phyloP scores from a whole-genome alignment of 2,329 filamentous ascomycete species.

The Phaeosphaeriaceae sp. region DNA sequence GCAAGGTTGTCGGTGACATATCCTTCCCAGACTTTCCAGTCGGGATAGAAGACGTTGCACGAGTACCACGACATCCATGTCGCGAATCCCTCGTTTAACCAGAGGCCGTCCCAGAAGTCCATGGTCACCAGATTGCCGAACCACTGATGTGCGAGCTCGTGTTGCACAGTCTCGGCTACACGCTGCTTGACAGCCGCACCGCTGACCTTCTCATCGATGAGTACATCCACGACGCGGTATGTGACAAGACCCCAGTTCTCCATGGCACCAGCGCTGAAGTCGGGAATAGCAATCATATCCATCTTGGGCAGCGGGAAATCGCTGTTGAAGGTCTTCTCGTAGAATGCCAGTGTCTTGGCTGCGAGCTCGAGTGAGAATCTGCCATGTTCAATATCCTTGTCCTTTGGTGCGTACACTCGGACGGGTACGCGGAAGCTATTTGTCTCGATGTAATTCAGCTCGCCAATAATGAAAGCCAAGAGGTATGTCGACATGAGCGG shows the following conservation, averaged over 20 bases:
- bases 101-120: constrained; percentile 98
- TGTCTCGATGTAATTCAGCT: constrained; percentile 92
- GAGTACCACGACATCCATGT: constrained; percentile 96
- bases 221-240: constrained; percentile 88
- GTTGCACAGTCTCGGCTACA: constrained; percentile 93
- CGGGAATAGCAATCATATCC: constrained; percentile 95
- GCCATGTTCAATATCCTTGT: constrained; percentile 88
- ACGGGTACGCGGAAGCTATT: constrained; percentile 90
- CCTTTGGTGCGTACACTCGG: constrained; percentile 90
- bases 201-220: constrained; percentile 90
- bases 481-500: constrained; percentile 97
- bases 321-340: constrained; percentile 92
- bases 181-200: constrained; percentile 90
- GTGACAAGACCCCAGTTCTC: constrained; percentile 98
- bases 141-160: constrained; percentile 97
- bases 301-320: constrained; percentile 90
- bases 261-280: constrained; percentile 96
- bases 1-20: constrained; percentile 95
- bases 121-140: constrained; percentile 97
- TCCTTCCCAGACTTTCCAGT: constrained; percentile 97
- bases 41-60: constrained; percentile 92
- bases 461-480: constrained; percentile 90
- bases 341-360: constrained; percentile 88
- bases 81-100: constrained; percentile 93
- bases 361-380: constrained; percentile 90